phyloP scores from a whole-genome alignment of 2,329 filamentous ascomycete genomes.

The Curvularia lunata region DNA sequence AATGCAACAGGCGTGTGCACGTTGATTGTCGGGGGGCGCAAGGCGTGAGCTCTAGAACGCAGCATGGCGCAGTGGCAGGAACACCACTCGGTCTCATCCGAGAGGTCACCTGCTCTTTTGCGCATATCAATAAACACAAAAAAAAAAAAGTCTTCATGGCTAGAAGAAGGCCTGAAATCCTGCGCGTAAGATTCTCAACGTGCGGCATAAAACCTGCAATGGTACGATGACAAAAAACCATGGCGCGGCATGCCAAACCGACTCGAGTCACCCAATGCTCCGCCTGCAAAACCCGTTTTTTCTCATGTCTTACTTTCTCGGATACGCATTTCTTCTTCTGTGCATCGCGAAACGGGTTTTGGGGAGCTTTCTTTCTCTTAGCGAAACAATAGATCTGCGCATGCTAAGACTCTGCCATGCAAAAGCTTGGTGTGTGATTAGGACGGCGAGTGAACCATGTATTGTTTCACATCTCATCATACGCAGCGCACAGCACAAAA shows the following conservation, averaged over 20 bases:
- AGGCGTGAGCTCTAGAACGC: background rate
- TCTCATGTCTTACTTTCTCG: background rate
- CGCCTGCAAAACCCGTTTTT: background rate
- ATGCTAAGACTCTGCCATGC: constrained; percentile 8
- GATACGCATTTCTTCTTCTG: background rate
- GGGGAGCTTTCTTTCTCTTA: too few relatives aligned
- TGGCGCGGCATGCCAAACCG: background rate
- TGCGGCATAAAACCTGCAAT: background rate
- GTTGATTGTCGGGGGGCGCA: background rate
- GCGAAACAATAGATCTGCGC: background rate
- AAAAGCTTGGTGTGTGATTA: constrained; percentile 5
- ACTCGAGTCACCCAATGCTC: background rate
- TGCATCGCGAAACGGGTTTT: background rate
- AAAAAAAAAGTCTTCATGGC: too few relatives aligned
- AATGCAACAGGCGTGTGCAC: background rate
- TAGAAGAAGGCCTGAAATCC: background rate
- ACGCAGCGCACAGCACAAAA: background rate
- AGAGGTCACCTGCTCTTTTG: background rate
- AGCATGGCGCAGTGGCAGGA: background rate
- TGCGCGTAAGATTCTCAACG: background rate
- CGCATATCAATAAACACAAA: background rate
- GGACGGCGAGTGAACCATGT: constrained; percentile 2
- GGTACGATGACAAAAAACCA: background rate
- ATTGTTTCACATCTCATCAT: background rate
- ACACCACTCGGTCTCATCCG: background rate